These are phyloP conservation scores for Diplodia intermedia DNA, from an alignment of 2,329 filamentous ascomycete species.

Conservation along the genomic window DNA sequence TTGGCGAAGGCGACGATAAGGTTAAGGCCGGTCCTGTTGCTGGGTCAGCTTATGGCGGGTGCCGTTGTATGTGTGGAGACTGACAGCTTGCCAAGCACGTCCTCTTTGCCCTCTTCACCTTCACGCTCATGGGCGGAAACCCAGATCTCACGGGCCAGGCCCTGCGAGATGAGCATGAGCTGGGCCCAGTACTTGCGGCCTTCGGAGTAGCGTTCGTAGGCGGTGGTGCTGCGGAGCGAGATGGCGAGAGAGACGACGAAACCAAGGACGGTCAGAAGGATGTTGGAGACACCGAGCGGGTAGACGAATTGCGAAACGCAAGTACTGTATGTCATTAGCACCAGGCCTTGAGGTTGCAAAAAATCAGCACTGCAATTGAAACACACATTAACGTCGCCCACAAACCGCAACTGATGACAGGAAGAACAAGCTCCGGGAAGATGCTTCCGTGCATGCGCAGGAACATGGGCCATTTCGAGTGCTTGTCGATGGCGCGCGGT, in stretches of 20 bases:
- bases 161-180: slow-evolving; percentile 62
- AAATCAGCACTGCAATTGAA: slow-evolving; percentile 39
- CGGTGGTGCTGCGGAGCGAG: slow-evolving; percentile 77
- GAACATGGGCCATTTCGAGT: slow-evolving; percentile 79
- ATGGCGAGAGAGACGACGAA: slow-evolving; percentile 82
- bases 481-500: slow-evolving; percentile 72
- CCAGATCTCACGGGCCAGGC: slow-evolving; percentile 77
- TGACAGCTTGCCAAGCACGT: slow-evolving; percentile 71
- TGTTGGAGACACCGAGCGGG: slow-evolving; percentile 65
- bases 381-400: slow-evolving; percentile 71
- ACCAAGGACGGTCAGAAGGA: slow-evolving; percentile 78
- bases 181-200: slow-evolving; percentile 69
- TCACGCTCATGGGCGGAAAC: slow-evolving; percentile 72
- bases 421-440: slow-evolving; percentile 75
- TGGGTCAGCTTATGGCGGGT: slow-evolving; percentile 26
- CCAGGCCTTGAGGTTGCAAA: not conserved
- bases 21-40: slow-evolving; percentile 69
- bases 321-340: slow-evolving; percentile 15
- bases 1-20: slow-evolving; percentile 79
- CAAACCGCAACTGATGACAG: slow-evolving; percentile 65
- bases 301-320: slow-evolving; percentile 57
- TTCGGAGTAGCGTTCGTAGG: slow-evolving; percentile 72
- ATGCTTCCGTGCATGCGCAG: slow-evolving; percentile 79
- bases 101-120: slow-evolving; percentile 65
- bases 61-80: slow-evolving; percentile 22